A percentile compares a stretch with the other conserved stretches of the same genome.
Evolutionary conservation across 2,329 filamentous ascomycete genomes (phyloP).

Genomic region (Colletotrichum chlorophyti): DNA sequence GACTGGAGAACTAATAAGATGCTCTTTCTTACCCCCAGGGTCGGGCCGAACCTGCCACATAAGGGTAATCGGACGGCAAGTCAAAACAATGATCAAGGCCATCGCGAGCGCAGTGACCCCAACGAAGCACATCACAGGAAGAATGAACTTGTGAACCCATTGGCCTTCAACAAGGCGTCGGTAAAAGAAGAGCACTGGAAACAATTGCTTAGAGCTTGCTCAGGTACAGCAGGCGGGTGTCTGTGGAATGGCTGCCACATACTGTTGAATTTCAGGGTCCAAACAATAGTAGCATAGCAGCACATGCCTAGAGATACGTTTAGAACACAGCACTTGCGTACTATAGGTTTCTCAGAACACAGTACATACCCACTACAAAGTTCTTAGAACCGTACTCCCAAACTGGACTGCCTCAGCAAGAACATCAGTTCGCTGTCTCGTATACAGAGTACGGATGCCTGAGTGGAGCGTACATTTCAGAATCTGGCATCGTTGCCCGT

Average conservation of each 20-base stretch:
- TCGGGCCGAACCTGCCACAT: constrained; percentile 45
- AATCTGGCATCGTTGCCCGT: constrained; percentile 37
- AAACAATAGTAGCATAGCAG: constrained; percentile 43
- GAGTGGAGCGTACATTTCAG: constrained; percentile 28
- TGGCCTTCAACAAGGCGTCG: constrained; percentile 41
- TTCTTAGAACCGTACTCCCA: constrained; percentile 42
- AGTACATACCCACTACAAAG: constrained; percentile 39
- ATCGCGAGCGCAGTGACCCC: constrained; percentile 34
- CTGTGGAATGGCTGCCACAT: neutral
- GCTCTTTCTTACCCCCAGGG: constrained; percentile 39
- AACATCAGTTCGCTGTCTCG: too few species aligned
- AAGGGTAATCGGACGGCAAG: constrained; percentile 41
- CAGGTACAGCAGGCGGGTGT: neutral
- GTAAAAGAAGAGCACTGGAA: constrained; percentile 44
- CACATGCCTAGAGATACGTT: too few species aligned
- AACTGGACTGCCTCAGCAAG: constrained; percentile 4
- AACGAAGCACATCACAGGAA: constrained; percentile 41
- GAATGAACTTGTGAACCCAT: constrained; percentile 43
- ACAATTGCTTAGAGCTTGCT: neutral
- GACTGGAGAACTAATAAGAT: neutral
- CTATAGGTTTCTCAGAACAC: constrained; percentile 28
- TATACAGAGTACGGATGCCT: too few species aligned
- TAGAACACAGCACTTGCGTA: constrained; percentile 31
- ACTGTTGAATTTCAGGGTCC: constrained; percentile 47
- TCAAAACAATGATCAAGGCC: constrained; percentile 34